Evolutionary conservation across 768 basidiomycete genomes (phyloP), one percentile per base, ranked within the genome.

Genomic region (Boletus rubroflammeus): DNA sequence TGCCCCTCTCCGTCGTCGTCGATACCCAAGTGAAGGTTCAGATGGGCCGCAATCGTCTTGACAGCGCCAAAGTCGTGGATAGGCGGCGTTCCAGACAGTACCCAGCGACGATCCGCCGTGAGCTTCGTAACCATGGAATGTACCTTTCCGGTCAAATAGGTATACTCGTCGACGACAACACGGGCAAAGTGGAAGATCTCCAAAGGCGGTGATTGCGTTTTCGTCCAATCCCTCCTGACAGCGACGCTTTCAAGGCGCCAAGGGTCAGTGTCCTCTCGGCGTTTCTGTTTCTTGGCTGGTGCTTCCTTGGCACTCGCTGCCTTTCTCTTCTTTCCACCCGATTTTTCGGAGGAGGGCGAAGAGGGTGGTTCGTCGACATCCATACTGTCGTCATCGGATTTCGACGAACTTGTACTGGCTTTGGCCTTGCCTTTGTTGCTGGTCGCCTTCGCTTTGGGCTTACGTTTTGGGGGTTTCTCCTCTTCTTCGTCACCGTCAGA

Each of bases 1-100:
- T 80, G 80, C 2, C 88, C 88, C 67, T 94, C 92, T 38, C 82
- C 84, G 55, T 92, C 90, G 63, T 96, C 95, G 58, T 94, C 86
- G 32, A 95, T 81, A 50, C 95, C 95, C 32, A 98, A 81, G 68
- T 98, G 93, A n/a, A 97, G 73, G 63, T 86, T 82, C 53, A 98
- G 75, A 71, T 95, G 91, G 1, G 87, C 86, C 3, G 90, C 87
- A 51, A 96, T 96, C 3, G 90, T 93, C 73, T 96, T 93, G 59
- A 98, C 73, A 3, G 93, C 85, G 1, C 83, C 86, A 67, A 98
- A 97, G 68, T 95, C 90, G 53, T 89, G 86, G 50, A 93, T 86
- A 0, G 94, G 94, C 8, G 95, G 95, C 23, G 95, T 98, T 13
- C 95, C 95, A 3, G 95, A 98, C n/a, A 98, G 78, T 6, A 98